Base-by-base conservation (phyloP, 257 asterid species). In the Jacaranda copaia region DNA sequence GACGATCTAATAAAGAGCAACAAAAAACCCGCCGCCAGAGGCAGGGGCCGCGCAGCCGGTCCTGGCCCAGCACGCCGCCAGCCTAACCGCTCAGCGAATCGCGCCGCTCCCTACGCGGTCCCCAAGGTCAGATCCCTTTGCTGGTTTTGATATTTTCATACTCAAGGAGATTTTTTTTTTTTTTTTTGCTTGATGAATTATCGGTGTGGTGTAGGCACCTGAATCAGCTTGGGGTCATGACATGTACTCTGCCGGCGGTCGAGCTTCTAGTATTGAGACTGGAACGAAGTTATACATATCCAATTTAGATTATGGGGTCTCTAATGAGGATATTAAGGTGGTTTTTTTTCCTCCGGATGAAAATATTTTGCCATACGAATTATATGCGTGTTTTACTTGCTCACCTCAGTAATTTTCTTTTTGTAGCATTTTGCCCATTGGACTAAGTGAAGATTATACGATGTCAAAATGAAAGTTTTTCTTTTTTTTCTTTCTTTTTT, bases 251-350 rank as follows among this genome's bases (percentile, higher is more conserved):
- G 84, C 76, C 7, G 96, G 87, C 10, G 90, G 88, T 9, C 84
- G 93, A 43, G 72, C 90, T 9, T 84, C 97, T 66, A 85, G 87
- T 68, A 96, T 96, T 53, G 98, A 93, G 90, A 96, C 99, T 5
- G 99, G 99, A 79, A 90, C 97, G 1, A 96, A 96, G 85, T 84
- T 96, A n/a, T 96, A 91, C 83, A 86, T 93, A 52, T 96, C 99
- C 32, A 93, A 96, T 86, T 87, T 96, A 11, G 99, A 96, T 58
- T 93, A 93, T 46, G 94, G 97, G 5, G 99, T 96, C 56, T 93
- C 99, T 5, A 89, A 81, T 9, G 99, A 93, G 77, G 99, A 96
- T 87, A 80, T 96, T 53, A 96, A 93, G 96, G 99, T 92, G 49
- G 40, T 19, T 40, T 25, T 25, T 52, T 18, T 12, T 16, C 4